Evolutionary conservation across 768 basidiomycete genomes (phyloP), one percentile per base, ranked within the genome.

Genomic region (Lactifluus subvellereus): DNA sequence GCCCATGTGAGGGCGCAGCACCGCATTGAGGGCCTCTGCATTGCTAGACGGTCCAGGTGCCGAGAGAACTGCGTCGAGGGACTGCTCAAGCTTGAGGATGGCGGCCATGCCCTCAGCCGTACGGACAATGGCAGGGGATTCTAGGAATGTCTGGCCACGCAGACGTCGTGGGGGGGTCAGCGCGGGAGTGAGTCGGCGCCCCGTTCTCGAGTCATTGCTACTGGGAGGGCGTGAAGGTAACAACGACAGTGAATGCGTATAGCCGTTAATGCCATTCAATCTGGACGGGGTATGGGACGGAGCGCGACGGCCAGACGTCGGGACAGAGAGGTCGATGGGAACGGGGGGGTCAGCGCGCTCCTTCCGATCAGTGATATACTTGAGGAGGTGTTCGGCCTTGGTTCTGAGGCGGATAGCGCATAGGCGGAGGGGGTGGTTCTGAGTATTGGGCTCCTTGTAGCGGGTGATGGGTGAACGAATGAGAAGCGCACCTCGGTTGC

Each of bases 401-500:
- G 79, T 79, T 69, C 88, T 84, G 67, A 99, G 83, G 42, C 91
- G 87, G 57, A 82, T 80, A 2, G 91, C 94, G 64, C 88, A 89
- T 58, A 81, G 82, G 49, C 94, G 86, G 49, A 99, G 82, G 2
- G 92, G 96, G 72, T 99, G 96, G 60, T 85, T 84, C 94, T 97
- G 43, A 10, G 35, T 38, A 49, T 49, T 22, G 20, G 55, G 52
- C 14, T 53, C 37, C 51, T 57, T 62, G 52, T 33, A 57, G 56
- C 33, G n/a, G 55, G 67, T 45, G 10, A 37, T 10, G 10, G 30
- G 49, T 38, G 30, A 30, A 40, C 20, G 2, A 18, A 55, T 37
- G 32, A 43, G 50, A n/a, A 16, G 80, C 88, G 64, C 68, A 93
- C 95, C 78, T 94, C 89, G 11, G 86, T 82, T 18, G 91, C 87